Evolutionary conservation across 176 grass and related monocot genomes (phyloP), one percentile per base, ranked within the genome.

Genomic region (Juncus effusus): DNA sequence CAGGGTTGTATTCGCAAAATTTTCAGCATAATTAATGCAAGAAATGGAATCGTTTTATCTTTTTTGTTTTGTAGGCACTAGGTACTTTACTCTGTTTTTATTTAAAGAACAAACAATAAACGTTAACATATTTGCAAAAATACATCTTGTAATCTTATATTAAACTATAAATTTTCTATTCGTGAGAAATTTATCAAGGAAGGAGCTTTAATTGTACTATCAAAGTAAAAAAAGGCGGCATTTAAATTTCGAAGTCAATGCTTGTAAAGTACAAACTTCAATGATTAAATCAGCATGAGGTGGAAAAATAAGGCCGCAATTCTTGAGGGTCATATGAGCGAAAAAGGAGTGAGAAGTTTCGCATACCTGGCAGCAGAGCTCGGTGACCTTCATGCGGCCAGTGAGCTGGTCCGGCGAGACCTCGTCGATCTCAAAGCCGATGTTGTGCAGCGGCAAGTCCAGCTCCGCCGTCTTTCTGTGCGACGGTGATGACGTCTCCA

Each of bases 301-400:
- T 56, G 12, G 13, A 56, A 13, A 56, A 10, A 19, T 3, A 16
- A 61, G 13, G 13, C 13, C 1, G 11, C 0, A 36, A 61, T 5
- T 61, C 16, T 7, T 7, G 4, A 16, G 11, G 56, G 13, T 0
- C 13, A 19, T 61, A 61, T 42, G 5, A 38, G 65, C 38, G 51
- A 36, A 55, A 16, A 54, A 16, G 49, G 15, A 5, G 3, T 1
- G 11, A 36, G 36, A 10, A 2, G 2, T 19, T 10, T 0, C 1
- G 63, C 49, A 42, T 35, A 85, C 92, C 93, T 96, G 87, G 79
- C 87, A 91, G 66, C 93, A 91, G 70, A 37, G 38, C 41, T 47
- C 58, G 42, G 82, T 89, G 75, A 96, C 75, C 63, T 58, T 39
- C 52, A 96, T 71, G 60, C 72, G 82, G 13, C 85, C 87, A 69